phyloP scores from a whole-genome alignment of 305 asterid genomes.

The Fraxinus nigra region DNA sequence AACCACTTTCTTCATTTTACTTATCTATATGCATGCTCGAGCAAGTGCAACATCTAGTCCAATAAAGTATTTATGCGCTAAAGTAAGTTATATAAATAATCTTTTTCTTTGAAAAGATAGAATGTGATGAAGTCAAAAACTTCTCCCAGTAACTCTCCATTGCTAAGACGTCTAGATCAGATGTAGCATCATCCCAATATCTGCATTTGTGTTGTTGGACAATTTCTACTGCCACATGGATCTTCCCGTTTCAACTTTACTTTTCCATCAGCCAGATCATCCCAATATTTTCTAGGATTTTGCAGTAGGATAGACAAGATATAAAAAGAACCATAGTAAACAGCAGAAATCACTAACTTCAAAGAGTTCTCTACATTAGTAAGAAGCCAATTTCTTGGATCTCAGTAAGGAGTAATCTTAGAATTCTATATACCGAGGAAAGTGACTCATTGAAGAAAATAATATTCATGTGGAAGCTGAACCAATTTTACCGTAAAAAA shows the following conservation, averaged over 20 bases:
- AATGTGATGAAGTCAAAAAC: conserved; percentile 6
- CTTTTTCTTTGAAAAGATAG: conserved; percentile 1
- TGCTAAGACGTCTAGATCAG: background rate
- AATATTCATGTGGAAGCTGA: background rate
- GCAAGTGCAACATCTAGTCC: conserved; percentile 1
- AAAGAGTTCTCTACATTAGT: background rate
- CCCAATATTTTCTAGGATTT: background rate
- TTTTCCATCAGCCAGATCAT: background rate
- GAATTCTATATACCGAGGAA: conserved; percentile 16
- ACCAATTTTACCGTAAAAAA: conserved; percentile 70
- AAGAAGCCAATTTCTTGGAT: background rate
- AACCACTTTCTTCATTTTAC: conserved; percentile 7
- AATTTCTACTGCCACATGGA: background rate
- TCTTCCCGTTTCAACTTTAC: background rate
- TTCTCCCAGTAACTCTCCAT: conserved; percentile 1
- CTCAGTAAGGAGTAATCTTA: background rate
- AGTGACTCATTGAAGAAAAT: background rate
- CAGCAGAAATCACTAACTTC: background rate
- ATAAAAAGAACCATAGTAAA: background rate
- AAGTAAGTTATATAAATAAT: background rate
- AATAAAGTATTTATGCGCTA: background rate
- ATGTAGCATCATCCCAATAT: background rate
- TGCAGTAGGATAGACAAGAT: background rate
- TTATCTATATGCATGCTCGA: background rate
- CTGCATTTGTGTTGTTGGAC: background rate